A percentile compares a stretch with the other conserved stretches of the same genome.
Evolutionary conservation across 2,329 filamentous ascomycete species (phyloP).

Genomic region (Coniochaeta ligniaria): DNA sequence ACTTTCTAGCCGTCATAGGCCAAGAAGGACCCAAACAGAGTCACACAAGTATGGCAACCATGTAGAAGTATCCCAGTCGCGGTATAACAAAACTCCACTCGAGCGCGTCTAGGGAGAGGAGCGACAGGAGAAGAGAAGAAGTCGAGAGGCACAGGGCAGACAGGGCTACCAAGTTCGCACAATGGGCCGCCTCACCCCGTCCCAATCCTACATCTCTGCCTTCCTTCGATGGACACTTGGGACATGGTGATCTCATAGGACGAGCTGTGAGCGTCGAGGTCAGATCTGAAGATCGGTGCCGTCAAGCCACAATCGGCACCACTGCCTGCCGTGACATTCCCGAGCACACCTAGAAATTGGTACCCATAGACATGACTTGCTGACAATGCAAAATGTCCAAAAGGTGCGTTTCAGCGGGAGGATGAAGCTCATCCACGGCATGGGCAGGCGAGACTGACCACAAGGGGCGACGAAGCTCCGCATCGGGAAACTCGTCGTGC

Average conservation of each 20-base stretch:
- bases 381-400: not conserved
- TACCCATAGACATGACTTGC: not conserved
- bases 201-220: not conserved
- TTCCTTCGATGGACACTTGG: not conserved
- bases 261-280: not conserved
- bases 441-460: not conserved
- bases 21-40: slow-evolving; percentile 17
- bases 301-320: not conserved
- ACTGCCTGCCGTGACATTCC: not conserved
- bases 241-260: not conserved
- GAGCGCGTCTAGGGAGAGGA: not conserved
- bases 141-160: not conserved
- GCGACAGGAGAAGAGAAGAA: not conserved
- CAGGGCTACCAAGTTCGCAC: not conserved
- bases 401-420: not conserved
- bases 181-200: not conserved
- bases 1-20: slow-evolving; percentile 16
- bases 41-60: slow-evolving; percentile 20
- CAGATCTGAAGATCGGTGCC: not conserved
- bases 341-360: not conserved
- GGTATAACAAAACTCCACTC: not conserved
- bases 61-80: slow-evolving; percentile 17
- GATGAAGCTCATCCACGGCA: not conserved
- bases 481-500: not conserved
- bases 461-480: not conserved